Evolutionary conservation across 768 basidiomycete species (phyloP).

Genomic region (Wakefieldia striispora): DNA sequence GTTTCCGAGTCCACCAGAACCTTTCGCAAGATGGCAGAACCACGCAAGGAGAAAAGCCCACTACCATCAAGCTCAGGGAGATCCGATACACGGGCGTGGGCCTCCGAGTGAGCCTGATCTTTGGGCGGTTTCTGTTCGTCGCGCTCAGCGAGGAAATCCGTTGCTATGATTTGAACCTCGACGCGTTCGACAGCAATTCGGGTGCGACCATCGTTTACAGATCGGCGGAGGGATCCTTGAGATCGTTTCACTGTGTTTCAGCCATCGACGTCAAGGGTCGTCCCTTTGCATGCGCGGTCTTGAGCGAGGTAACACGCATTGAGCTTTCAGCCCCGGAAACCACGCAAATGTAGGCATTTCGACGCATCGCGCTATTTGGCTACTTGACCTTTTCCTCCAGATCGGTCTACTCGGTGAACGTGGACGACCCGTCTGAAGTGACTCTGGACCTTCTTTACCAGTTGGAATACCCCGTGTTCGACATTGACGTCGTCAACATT

Average conservation of each 20-base stretch:
- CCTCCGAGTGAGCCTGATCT: slow-evolving; percentile 1
- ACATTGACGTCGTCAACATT: slow-evolving; percentile 2
- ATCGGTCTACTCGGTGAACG: slow-evolving; percentile 1
- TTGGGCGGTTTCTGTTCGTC: slow-evolving; percentile 17
- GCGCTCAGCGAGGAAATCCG: slow-evolving; percentile 13
- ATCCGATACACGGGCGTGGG: slow-evolving; percentile 8
- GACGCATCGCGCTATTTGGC: not conserved
- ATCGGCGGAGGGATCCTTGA: not conserved
- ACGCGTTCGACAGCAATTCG: not conserved
- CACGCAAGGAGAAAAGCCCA: not conserved
- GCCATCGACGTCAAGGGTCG: slow-evolving; percentile 10
- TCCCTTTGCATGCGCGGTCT: slow-evolving; percentile 16
- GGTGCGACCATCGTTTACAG: slow-evolving; percentile 10
- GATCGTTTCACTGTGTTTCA: slow-evolving; percentile 8
- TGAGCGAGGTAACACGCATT: not conserved
- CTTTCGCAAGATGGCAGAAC: not conserved
- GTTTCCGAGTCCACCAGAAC: slow-evolving; percentile 7
- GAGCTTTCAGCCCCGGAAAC: not conserved
- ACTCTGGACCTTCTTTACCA: slow-evolving; percentile 14
- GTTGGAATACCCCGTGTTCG: slow-evolving; percentile 1
- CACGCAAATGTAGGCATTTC: slow-evolving; percentile 4
- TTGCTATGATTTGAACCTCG: slow-evolving; percentile 13
- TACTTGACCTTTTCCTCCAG: not conserved
- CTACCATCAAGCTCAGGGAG: not conserved
- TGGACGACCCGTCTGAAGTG: not conserved